These are phyloP conservation scores for Blastomyces parvus DNA, from an alignment of 2,329 filamentous ascomycete genomes.

Conservation along the genomic window DNA sequence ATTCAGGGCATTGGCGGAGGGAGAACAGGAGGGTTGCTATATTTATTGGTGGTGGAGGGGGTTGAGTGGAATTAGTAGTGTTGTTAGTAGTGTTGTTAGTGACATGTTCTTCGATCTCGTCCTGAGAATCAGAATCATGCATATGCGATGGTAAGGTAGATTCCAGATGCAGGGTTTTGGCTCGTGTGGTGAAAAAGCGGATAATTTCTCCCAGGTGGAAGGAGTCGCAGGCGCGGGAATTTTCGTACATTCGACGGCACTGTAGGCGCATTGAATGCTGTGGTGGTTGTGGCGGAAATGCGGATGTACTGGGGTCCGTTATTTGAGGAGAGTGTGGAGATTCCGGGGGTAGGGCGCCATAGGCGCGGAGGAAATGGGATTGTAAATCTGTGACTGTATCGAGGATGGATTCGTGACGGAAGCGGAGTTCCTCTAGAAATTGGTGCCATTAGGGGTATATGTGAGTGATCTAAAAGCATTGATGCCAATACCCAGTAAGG, in stretches of 20 bases:
- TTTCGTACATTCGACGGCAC: constrained; percentile 34
- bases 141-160: constrained; percentile 26
- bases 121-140: constrained; percentile 8
- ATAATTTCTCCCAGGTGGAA: constrained; percentile 39
- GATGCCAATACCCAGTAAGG: not conserved
- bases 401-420: constrained; percentile 33
- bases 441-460: not conserved
- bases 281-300: constrained; percentile 12
- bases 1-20: constrained; percentile 34
- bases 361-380: constrained; percentile 33
- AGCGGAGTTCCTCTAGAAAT: constrained; percentile 34
- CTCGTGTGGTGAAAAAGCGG: constrained; percentile 34
- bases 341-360: constrained; percentile 29
- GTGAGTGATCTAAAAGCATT: not conserved
- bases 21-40: constrained; percentile 29
- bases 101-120: constrained; percentile 5
- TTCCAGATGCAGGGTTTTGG: constrained; percentile 35
- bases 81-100: not conserved
- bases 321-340: constrained; percentile 11
- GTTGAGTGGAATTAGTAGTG: too few species aligned
- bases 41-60: constrained; percentile 19
- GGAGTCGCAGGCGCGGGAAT: constrained; percentile 35
- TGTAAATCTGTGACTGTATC: constrained; percentile 37
- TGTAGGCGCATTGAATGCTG: constrained; percentile 20
- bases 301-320: not conserved